These are phyloP conservation scores for Cyamopsis tetragonoloba DNA, from an alignment of 306 rosid genomes.

Conservation along the genomic window DNA sequence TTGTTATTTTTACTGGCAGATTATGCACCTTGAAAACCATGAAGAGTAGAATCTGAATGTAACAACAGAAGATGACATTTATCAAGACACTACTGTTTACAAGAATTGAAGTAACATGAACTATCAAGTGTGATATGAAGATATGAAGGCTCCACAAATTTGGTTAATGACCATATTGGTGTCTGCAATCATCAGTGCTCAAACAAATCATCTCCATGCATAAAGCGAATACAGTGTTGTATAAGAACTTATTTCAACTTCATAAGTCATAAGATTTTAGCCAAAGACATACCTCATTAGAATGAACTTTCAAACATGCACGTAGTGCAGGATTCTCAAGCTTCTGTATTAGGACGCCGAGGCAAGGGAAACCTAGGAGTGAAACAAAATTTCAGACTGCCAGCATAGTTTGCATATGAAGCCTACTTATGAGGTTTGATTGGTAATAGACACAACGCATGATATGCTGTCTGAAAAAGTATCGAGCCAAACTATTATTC, in stretches of 20 bases:
- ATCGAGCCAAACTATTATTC: not conserved
- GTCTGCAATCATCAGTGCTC: not conserved
- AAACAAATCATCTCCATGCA: conserved; percentile 14
- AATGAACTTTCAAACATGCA: conserved; percentile 70
- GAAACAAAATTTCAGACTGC: conserved; percentile 12
- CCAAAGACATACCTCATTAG: conserved; percentile 68
- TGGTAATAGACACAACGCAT: not conserved
- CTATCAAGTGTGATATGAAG: not conserved
- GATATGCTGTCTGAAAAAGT: not conserved
- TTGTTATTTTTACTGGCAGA: not conserved
- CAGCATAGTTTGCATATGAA: conserved; percentile 13
- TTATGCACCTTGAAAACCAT: not conserved
- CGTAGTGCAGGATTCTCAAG: conserved; percentile 92
- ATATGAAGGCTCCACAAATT: not conserved
- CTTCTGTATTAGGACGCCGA: conserved; percentile 93
- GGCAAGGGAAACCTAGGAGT: conserved; percentile 84
- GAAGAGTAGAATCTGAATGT: not conserved
- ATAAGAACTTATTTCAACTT: not conserved
- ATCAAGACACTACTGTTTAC: not conserved
- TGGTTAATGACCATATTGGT: not conserved
- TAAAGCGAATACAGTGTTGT: not conserved
- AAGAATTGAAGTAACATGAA: not conserved
- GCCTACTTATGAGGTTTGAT: conserved; percentile 14
- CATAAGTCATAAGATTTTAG: conserved; percentile 10
- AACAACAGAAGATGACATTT: not conserved